A percentile compares a stretch with the other conserved stretches of the same genome.
Conservation (phyloP, 2,329 filamentous ascomycete genomes). For the Basipetospora chlamydospora region DNA sequence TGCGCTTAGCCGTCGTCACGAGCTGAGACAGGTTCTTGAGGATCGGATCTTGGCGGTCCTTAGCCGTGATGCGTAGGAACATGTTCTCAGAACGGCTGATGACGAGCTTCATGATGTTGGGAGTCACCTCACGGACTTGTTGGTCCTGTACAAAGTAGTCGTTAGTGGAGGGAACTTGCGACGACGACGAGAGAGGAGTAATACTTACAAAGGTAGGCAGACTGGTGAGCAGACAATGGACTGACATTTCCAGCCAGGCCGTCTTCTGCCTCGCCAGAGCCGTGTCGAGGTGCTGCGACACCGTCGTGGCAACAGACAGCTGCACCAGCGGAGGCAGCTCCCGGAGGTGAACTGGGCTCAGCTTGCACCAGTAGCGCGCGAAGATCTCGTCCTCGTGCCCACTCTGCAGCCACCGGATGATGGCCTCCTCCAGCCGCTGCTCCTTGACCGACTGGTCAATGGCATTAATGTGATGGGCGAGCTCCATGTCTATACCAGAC, state of each 20-base stretch:
- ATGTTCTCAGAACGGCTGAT: conserved; percentile 37
- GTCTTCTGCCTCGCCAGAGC: conserved; percentile 40
- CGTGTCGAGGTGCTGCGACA: conserved; percentile 42
- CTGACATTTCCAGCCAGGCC: conserved; percentile 44
- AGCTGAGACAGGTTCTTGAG: conserved; percentile 33
- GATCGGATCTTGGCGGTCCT: conserved; percentile 29
- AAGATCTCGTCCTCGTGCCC: conserved; percentile 50
- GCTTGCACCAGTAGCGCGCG: conserved; percentile 20
- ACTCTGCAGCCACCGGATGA: conserved; percentile 53
- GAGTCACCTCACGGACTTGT: conserved; percentile 39
- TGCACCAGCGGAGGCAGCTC: conserved; percentile 46
- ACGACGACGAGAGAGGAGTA: neutral
- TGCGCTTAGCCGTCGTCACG: conserved; percentile 20
- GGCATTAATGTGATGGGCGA: conserved; percentile 37
- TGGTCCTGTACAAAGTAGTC: conserved; percentile 28
- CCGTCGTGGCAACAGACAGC: conserved; percentile 49
- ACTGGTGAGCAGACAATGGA: conserved; percentile 36
- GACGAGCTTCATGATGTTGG: conserved; percentile 41
- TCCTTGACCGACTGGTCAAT: conserved; percentile 50
- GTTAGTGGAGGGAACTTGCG: neutral
- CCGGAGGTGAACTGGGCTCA: conserved; percentile 29
- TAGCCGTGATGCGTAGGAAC: conserved; percentile 33
- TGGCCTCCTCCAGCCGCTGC: conserved; percentile 45
- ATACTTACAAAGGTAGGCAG: conserved; percentile 35
- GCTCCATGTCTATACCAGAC: conserved; percentile 27